Conservation (phyloP, 2,329 filamentous ascomycete species). For the Scortechinia acanthostroma region DNA sequence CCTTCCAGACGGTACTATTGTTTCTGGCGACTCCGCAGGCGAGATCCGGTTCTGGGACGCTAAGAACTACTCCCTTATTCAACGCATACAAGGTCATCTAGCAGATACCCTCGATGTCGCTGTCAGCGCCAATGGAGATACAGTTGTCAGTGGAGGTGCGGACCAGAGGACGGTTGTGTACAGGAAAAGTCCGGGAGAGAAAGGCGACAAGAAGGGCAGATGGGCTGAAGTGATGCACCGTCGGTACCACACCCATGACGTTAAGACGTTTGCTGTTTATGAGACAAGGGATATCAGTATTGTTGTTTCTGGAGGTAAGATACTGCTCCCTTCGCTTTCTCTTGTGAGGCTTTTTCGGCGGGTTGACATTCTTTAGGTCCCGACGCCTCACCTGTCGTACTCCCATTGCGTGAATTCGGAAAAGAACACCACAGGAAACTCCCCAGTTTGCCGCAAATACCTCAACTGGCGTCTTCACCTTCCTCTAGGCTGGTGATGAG, state of each 20-base stretch:
- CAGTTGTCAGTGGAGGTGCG: constrained; percentile 62
- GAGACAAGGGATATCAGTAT: constrained; percentile 62
- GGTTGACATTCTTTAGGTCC: constrained; percentile 38
- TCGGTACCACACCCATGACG: constrained; percentile 64
- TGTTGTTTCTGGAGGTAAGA: constrained; percentile 61
- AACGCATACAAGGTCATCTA: constrained; percentile 58
- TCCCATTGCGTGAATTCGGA: constrained; percentile 56
- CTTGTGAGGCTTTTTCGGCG: neutral
- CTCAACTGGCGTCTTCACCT: constrained; percentile 48
- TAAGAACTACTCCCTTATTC: constrained; percentile 59
- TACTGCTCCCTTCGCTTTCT: neutral
- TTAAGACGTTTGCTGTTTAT: constrained; percentile 65
- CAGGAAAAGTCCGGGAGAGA: constrained; percentile 30
- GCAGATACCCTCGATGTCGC: constrained; percentile 64
- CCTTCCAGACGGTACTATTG: constrained; percentile 59
- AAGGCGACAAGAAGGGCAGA: constrained; percentile 27
- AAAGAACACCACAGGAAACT: constrained; percentile 58
- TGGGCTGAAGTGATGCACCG: constrained; percentile 62
- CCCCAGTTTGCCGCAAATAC: constrained; percentile 53
- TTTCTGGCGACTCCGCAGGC: constrained; percentile 67
- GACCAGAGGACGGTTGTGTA: constrained; percentile 64
- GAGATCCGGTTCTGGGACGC: constrained; percentile 68
- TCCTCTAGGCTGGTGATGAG: constrained; percentile 54
- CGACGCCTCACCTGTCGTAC: constrained; percentile 57
- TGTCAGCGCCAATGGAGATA: constrained; percentile 53